Evolutionary conservation across 1,139 yeast species (phyloP).

Genomic region (Yamadazyma friedrichii): DNA sequence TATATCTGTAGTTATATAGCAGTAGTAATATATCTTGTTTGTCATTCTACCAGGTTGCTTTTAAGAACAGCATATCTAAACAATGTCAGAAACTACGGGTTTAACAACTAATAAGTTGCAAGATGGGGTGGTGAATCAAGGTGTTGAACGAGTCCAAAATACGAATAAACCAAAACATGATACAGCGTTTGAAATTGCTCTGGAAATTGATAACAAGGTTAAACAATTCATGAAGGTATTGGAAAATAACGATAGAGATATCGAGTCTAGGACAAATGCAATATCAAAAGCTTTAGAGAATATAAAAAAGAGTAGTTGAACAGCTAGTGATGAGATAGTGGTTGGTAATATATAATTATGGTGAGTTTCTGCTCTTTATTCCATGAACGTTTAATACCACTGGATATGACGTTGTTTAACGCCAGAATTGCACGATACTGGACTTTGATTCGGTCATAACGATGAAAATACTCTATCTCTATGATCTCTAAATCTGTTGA

Average conservation of each 20-base stretch:
- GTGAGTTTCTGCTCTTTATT: no score
- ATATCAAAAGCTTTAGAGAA: slow-evolving; percentile 11
- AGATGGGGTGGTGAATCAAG: slow-evolving; percentile 6
- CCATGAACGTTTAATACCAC: no score
- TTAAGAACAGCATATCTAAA: neutral
- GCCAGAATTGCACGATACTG: no score
- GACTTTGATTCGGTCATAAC: no score
- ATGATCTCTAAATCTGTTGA: no score
- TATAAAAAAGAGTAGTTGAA: neutral
- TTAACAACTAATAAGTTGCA: slow-evolving; percentile 7
- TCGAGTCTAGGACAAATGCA: slow-evolving; percentile 26
- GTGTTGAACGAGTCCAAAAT: slow-evolving; percentile 5
- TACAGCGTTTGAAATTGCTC: slow-evolving; percentile 53
- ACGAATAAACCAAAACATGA: slow-evolving; percentile 15
- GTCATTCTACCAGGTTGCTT: no score
- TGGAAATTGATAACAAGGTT: slow-evolving; percentile 44
- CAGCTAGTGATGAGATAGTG: no score
- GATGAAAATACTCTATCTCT: no score
- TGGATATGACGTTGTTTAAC: no score
- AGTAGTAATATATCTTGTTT: no score
- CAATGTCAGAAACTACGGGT: slow-evolving; percentile 8
- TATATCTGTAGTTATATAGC: no score
- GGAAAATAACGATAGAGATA: slow-evolving; percentile 30
- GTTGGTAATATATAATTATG: no score
- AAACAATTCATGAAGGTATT: slow-evolving; percentile 28